Evolutionary conservation across 176 grass and related monocot genomes (phyloP), one percentile per base, ranked within the genome.

Genomic region (Ananas comosus): DNA sequence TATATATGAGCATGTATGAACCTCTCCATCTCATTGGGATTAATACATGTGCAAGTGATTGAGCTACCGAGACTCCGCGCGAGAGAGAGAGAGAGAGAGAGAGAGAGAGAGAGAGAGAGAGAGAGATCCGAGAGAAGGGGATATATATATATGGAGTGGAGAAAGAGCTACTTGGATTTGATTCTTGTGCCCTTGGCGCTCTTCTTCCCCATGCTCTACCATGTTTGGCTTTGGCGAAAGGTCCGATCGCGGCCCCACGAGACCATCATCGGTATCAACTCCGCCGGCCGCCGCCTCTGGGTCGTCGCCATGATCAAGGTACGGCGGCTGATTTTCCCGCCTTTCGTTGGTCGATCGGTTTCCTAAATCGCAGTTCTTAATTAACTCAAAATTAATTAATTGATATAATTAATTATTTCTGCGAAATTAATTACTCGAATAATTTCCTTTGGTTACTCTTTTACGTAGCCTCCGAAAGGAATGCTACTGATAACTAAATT

Each of bases 241-340:
- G 57, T 92, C 65, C 86, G 86, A 9, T 79, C 53, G 22, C 68
- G 24, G 50, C 89, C 89, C 9, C 76, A 83, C 17, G 51, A 79
- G 57, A 97, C 94, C 50, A 72, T 76, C 61, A 75, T 74, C 61
- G 89, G 94, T 4, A 80, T 97, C 72, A 90, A 90, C 87, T 78
- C 89, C 3, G 83, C 77, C 9, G 63, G 74, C 16, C 84, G 94
- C 29, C 77, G 89, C 19, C 21, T 90, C 17, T 97, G 94, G 94
- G 82, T 82, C 14, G 14, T 54, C 21, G 75, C 77, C 71, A 83
- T 97, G 29, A 87, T 90, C 61, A 91, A 96, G 93, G 89, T 88
- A 78, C n/a, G 53, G 33, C 33, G 4, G 33, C 33, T 42, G 4
- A 42, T 42, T 4, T 42, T 42, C 5, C 4, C 6, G 6, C 0